Evolutionary conservation across 768 basidiomycete species (phyloP).

Genomic region (Termitomyces sp.): DNA sequence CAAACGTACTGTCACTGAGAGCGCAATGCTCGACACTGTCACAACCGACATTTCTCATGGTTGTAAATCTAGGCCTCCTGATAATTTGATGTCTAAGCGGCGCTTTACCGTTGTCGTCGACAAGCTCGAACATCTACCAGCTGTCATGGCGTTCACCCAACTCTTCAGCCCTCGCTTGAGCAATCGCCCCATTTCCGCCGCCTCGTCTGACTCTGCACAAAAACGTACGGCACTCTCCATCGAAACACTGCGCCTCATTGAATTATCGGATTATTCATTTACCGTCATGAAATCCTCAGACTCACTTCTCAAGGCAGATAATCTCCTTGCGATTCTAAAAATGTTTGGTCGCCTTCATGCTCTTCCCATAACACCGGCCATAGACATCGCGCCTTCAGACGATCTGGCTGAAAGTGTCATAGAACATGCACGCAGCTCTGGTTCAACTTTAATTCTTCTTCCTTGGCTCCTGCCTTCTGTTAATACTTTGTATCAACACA

Average conservation of each 20-base stretch:
- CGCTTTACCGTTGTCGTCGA: constrained; percentile 85
- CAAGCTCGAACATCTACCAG: constrained; percentile 82
- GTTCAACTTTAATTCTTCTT: constrained; percentile 71
- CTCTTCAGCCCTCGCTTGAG: constrained; percentile 49
- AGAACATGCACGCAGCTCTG: constrained; percentile 55
- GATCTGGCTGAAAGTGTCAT: constrained; percentile 65
- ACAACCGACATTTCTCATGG: not conserved
- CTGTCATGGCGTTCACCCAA: constrained; percentile 86
- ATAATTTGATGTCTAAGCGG: not conserved
- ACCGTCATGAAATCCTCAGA: constrained; percentile 80
- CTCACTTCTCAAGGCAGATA: constrained; percentile 59
- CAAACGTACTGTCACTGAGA: constrained; percentile 37
- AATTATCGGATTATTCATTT: constrained; percentile 79
- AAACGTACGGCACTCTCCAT: constrained; percentile 33
- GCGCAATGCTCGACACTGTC: constrained; percentile 41
- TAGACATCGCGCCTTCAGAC: constrained; percentile 77
- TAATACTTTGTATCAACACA: not conserved
- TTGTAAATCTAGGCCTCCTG: constrained; percentile 15
- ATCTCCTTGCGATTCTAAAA: constrained; percentile 65
- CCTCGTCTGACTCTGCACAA: not conserved
- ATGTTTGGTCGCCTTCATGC: constrained; percentile 74
- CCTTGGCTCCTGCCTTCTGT: constrained; percentile 64
- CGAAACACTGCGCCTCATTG: constrained; percentile 82
- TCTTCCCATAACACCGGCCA: constrained; percentile 54
- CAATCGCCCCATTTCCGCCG: constrained; percentile 11